These are phyloP conservation scores for Vitis hybrid DNA, from an alignment of 177 flowering plant genomes.

Conservation along the genomic window DNA sequence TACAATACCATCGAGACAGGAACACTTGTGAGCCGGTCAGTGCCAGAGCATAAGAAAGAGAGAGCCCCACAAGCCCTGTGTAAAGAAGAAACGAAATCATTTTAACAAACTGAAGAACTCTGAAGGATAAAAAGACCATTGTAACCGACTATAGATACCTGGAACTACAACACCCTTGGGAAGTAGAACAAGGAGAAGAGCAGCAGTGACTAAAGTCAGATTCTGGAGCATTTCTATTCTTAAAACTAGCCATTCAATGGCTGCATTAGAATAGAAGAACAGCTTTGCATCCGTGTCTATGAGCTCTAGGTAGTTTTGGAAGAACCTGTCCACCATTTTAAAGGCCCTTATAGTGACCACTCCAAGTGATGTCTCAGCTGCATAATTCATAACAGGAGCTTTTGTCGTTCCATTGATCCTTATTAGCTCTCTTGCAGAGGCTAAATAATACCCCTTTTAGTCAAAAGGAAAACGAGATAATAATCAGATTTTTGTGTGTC, in stretches of 20 bases:
- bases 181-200: conserved; percentile 60
- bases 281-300: conserved; percentile 70
- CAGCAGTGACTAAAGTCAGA: conserved; percentile 60
- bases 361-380: conserved; percentile 86
- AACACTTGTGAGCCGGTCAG: conserved; percentile 58
- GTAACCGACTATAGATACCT: conserved; percentile 36
- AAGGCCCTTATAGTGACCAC: conserved; percentile 83
- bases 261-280: conserved; percentile 67
- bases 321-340: conserved; percentile 47
- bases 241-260: conserved; percentile 72
- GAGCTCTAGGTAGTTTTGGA: conserved; percentile 51
- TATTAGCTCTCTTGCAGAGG: conserved; percentile 70
- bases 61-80: conserved; percentile 84
- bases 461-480: background rate
- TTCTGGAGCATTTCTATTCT: conserved; percentile 72
- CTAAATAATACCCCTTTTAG: conserved; percentile 54
- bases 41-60: conserved; percentile 77
- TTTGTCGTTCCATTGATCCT: conserved; percentile 89
- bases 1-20: conserved; percentile 62
- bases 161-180: conserved; percentile 48
- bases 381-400: conserved; percentile 83
- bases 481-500: background rate
- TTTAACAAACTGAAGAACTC: too few relatives aligned
- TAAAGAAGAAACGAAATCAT: background rate
- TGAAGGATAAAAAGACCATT: background rate